Percentiles rank a stretch among this genome's conserved stretches.
phyloP scores from a whole-genome alignment of 163 green algal species.

The Coccomyxa subellipsoidea region DNA sequence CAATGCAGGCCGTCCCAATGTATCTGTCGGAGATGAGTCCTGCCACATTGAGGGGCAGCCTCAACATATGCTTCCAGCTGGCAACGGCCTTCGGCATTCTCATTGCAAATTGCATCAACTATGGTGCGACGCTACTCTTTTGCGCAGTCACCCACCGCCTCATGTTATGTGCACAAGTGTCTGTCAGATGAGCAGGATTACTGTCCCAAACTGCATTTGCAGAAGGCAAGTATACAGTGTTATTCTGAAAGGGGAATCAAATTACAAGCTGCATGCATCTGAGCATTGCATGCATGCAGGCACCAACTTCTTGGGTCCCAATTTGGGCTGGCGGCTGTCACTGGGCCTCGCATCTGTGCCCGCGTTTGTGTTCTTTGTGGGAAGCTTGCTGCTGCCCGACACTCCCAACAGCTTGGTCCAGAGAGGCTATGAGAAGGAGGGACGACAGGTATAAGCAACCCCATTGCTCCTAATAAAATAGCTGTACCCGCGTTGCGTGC shows the following conservation, averaged over 20 bases:
- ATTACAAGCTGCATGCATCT: too few relatives aligned
- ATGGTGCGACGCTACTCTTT: constrained; percentile 17
- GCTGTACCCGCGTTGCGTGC: too few relatives aligned
- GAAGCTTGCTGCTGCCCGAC: constrained; percentile 50
- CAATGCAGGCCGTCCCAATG: constrained; percentile 38
- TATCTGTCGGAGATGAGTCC: constrained; percentile 53
- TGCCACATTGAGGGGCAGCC: constrained; percentile 26
- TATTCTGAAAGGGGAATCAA: too few relatives aligned
- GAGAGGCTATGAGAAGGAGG: constrained; percentile 42
- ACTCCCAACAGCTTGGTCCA: constrained; percentile 54
- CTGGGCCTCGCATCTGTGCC: constrained; percentile 30
- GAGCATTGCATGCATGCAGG: neutral
- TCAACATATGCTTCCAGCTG: constrained; percentile 51
- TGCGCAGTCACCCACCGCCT: neutral
- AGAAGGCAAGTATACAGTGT: too few relatives aligned
- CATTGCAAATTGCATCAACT: constrained; percentile 56
- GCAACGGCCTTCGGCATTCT: constrained; percentile 42
- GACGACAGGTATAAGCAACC: constrained; percentile 9
- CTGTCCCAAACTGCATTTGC: too few relatives aligned
- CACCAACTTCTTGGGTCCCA: constrained; percentile 22
- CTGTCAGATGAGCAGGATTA: too few relatives aligned
- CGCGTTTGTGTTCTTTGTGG: constrained; percentile 40
- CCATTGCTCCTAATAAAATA: too few relatives aligned
- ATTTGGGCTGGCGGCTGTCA: neutral
- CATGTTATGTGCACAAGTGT: too few relatives aligned